Conservation (phyloP, 352 stramenopile species). For the Phytophthora pseudosyringae region DNA sequence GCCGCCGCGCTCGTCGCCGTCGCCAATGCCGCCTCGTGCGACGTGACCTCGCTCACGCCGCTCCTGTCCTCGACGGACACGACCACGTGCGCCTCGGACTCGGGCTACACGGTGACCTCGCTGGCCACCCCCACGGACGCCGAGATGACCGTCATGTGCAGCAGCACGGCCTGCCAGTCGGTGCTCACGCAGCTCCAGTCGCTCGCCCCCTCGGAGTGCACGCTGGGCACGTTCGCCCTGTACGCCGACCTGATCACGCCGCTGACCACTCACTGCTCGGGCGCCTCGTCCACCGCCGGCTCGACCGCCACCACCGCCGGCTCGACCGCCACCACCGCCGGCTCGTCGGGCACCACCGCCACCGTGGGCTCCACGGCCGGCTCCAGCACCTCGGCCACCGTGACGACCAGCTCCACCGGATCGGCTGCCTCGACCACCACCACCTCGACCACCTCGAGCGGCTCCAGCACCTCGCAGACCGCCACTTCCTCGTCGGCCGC, state of each 20-base stretch:
- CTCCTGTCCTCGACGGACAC: conserved; percentile 30
- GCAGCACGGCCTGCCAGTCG: conserved; percentile 36
- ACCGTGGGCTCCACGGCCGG: conserved; percentile 7
- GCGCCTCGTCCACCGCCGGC: conserved; percentile 10
- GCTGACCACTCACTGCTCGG: conserved; percentile 26
- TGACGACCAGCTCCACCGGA: conserved; percentile 16
- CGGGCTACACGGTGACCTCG: conserved; percentile 43
- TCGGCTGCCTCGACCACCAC: conserved; percentile 16
- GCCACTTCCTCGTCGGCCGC: conserved; percentile 21
- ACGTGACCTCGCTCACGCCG: conserved; percentile 34
- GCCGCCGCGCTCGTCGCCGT: conserved; percentile 29
- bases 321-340: conserved; percentile 11
- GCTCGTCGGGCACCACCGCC: not conserved
- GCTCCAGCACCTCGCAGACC: conserved; percentile 19
- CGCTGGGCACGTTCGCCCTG: conserved; percentile 36
- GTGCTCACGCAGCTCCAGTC: conserved; percentile 34
- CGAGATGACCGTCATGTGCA: conserved; percentile 40
- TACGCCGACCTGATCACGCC: conserved; percentile 44
- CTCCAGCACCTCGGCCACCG: conserved; percentile 7
- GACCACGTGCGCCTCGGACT: conserved; percentile 35
- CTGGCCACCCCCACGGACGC: conserved; percentile 33
- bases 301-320: conserved; percentile 15
- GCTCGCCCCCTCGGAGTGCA: conserved; percentile 40
- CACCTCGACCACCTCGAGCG: conserved; percentile 18
- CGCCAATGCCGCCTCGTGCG: conserved; percentile 34